These are phyloP conservation scores for Phytophthora kernoviae DNA, from an alignment of 352 stramenopile species.

Conservation along the genomic window DNA sequence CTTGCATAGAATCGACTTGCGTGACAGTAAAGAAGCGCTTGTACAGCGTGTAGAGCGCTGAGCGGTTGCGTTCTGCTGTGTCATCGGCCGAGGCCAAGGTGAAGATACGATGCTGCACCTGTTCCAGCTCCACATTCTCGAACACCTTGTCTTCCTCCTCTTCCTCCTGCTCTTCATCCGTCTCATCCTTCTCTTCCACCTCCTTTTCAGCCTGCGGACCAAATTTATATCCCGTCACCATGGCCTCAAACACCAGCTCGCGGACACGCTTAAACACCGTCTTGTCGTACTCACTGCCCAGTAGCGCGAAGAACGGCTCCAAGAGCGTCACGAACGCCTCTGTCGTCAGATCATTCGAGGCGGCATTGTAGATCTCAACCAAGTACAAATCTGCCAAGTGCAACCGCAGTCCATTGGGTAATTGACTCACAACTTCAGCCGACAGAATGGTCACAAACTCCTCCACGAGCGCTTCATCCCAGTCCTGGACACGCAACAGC, in stretches of 20 bases:
- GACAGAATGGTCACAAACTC: conserved; percentile 70
- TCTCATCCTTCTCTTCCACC: conserved; percentile 44
- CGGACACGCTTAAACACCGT: conserved; percentile 80
- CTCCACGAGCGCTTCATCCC: conserved; percentile 49
- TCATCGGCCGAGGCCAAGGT: conserved; percentile 74
- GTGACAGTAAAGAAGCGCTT: conserved; percentile 72
- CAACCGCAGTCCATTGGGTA: conserved; percentile 83
- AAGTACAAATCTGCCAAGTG: conserved; percentile 82
- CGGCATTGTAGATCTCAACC: conserved; percentile 62
- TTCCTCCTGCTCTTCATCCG: conserved; percentile 55
- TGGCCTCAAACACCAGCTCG: conserved; percentile 73
- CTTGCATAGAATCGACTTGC: conserved; percentile 80
- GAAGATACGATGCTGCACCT: conserved; percentile 85
- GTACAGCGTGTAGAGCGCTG: conserved; percentile 80
- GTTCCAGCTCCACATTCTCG: conserved; percentile 56
- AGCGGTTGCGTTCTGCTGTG: conserved; percentile 80
- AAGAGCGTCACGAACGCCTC: conserved; percentile 73
- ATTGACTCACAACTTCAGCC: conserved; percentile 71
- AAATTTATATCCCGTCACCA: conserved; percentile 76
- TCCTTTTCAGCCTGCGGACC: conserved; percentile 48
- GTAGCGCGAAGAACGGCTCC: conserved; percentile 82
- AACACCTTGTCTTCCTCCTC: conserved; percentile 68
- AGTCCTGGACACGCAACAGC: conserved; percentile 63
- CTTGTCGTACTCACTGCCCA: conserved; percentile 82
- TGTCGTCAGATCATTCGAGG: conserved; percentile 54